phyloP scores from a whole-genome alignment of 2,329 filamentous ascomycete genomes.

The Purpureocillium takamizusanense region DNA sequence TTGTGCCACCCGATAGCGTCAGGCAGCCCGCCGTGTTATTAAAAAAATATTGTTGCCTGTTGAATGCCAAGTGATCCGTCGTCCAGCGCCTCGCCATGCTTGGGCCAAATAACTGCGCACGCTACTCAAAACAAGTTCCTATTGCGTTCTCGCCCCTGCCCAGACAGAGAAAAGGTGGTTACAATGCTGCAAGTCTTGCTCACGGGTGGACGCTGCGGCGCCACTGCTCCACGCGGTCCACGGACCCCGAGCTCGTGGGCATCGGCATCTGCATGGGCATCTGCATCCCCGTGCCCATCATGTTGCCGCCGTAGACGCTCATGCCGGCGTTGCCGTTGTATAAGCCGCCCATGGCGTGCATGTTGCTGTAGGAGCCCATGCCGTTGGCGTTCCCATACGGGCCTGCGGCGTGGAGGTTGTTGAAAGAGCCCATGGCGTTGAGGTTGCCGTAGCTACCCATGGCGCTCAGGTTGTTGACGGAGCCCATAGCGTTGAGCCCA shows the following conservation, averaged over 20 bases:
- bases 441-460: slow-evolving; percentile 8
- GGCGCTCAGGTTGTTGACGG: slow-evolving; percentile 5
- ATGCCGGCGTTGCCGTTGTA: slow-evolving; percentile 11
- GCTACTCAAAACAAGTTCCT: not conserved
- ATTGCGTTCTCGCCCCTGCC: too few species aligned
- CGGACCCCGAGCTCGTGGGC: slow-evolving; percentile 14
- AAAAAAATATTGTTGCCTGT: too few species aligned
- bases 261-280: slow-evolving; percentile 14
- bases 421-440: not conserved
- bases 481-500: slow-evolving; percentile 1
- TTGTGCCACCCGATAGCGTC: not conserved
- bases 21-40: too few species aligned
- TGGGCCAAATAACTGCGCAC: not conserved
- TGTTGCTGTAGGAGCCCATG: slow-evolving; percentile 5
- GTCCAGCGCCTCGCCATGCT: slow-evolving; percentile 2
- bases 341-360: slow-evolving; percentile 6
- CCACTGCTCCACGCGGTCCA: slow-evolving; percentile 33
- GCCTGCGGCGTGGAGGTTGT: too few species aligned
- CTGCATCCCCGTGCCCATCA: slow-evolving; percentile 18
- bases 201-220: slow-evolving; percentile 29
- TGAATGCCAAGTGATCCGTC: not conserved
- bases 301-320: slow-evolving; percentile 18
- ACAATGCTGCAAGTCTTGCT: slow-evolving; percentile 2
- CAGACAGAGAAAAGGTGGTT: too few species aligned
- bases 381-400: too few species aligned